phyloP scores from a whole-genome alignment of 768 basidiomycete genomes.

The Dioszegia hungarica region DNA sequence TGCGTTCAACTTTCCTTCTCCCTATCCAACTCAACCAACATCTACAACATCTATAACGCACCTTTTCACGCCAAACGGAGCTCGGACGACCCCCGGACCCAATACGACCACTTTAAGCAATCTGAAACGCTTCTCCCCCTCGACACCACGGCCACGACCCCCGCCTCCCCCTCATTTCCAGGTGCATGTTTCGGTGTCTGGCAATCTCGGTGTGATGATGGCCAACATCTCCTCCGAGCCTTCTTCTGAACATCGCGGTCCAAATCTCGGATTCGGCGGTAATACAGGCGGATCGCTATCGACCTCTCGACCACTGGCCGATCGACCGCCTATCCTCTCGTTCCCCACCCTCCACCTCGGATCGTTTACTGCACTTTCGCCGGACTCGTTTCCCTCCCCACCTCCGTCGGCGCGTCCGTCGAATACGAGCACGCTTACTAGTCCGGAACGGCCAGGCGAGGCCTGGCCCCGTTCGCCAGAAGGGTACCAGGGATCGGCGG shows the following conservation, averaged over 20 bases:
- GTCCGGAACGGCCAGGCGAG: background rate
- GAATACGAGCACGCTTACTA: background rate
- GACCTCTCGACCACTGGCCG: background rate
- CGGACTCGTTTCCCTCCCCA: slow-evolving; percentile 15
- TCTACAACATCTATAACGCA: too few species aligned
- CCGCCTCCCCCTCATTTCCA: background rate
- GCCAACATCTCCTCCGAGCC: too few species aligned
- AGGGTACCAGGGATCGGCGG: background rate
- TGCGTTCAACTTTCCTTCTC: too few species aligned
- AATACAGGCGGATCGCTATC: background rate
- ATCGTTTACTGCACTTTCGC: slow-evolving; percentile 22
- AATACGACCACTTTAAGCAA: background rate
- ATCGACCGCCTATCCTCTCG: slow-evolving; percentile 26
- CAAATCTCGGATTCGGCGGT: too few species aligned
- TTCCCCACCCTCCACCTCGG: slow-evolving; percentile 35
- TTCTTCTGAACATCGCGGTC: too few species aligned
- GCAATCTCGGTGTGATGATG: too few species aligned
- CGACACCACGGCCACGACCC: background rate
- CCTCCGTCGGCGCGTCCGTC: background rate
- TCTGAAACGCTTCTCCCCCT: background rate
- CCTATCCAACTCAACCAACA: too few species aligned
- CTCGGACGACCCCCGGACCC: background rate
- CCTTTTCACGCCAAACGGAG: background rate
- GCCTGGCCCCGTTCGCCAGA: background rate
- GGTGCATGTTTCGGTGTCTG: background rate